Conservation (phyloP, 108 stramenopile genomes). For the Discostella stelligeroides region DNA sequence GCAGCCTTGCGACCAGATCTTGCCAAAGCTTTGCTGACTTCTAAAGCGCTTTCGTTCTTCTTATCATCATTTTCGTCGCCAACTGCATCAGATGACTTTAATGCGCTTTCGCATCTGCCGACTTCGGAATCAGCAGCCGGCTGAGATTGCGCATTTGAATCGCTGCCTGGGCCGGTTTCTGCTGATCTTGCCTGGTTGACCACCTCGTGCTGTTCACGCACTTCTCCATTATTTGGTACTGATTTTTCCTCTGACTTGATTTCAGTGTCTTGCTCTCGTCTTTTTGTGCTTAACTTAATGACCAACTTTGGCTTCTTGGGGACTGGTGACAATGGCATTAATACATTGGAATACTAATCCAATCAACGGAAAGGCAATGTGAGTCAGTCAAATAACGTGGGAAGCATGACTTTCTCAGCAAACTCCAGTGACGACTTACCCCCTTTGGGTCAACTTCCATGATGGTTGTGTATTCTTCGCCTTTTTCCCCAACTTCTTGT, state of each 20-base stretch:
- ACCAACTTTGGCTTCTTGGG: constrained; percentile 44
- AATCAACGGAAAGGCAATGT: not conserved
- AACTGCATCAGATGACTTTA: constrained; percentile 1
- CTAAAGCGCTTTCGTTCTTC: not conserved
- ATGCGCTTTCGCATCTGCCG: constrained; percentile 7
- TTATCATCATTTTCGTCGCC: constrained; percentile 1
- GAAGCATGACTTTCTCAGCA: not conserved
- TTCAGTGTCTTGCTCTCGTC: constrained; percentile 1
- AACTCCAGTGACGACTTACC: not conserved
- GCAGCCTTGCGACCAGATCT: constrained; percentile 72
- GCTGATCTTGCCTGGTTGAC: constrained; percentile 15
- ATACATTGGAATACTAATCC: not conserved
- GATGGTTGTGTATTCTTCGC: not conserved
- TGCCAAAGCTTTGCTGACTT: constrained; percentile 23
- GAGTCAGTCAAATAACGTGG: not conserved
- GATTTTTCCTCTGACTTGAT: not conserved
- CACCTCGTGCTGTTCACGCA: constrained; percentile 23
- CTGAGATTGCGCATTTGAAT: not conserved
- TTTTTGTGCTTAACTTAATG: constrained; percentile 48
- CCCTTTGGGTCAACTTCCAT: not conserved
- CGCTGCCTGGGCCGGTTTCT: constrained; percentile 1
- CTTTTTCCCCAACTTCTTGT: constrained; percentile 14
- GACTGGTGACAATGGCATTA: not conserved
- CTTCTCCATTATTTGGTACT: constrained; percentile 10
- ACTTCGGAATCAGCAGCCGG: constrained; percentile 13